Evolutionary conservation across 805 yeast genomes (phyloP), one percentile per base, ranked within the genome.

Genomic region (Barnettozyma siamensis): DNA sequence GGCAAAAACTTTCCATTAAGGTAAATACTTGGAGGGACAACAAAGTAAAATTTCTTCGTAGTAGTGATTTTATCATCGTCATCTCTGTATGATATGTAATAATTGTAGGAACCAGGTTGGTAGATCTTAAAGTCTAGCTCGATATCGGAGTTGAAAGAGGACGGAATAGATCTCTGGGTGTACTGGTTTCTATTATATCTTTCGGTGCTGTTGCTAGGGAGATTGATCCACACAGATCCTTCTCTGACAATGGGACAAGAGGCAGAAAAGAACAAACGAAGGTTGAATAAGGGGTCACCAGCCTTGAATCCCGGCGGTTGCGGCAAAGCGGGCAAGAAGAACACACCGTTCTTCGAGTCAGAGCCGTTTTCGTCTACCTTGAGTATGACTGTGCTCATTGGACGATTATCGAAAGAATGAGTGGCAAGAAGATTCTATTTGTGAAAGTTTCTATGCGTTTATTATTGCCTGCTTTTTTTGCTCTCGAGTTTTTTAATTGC

Each of bases 41-140:
- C 81, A 60, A 91, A 86, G 60, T 81, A 80, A 62, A 69, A 80
- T 50, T 74, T 71, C 27, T 80, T 65, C 0, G 95, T 80, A 2
- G 75, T 67, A 18, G 62, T 64, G 31, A 70, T 51, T 30, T 60
- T 45, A n/a, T 59, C 64, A 5, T 51, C 29, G 11, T 47, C 55
- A 26, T 60, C 64, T 27, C 69, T 64, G 57, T 80, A 88, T 10
- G 82, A 72, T 17, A 84, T 67, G 55, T 80, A 85, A 61, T 78
- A 89, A 44, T 83, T 73, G 62, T 73, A 91, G 2, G 94, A 74
- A 3, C 99, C 99, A 1, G 96, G 88, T 7, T 57, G 62, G 54
- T 62, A 76, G 41, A 91, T 75, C 8, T 74, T 69, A 38, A 91
- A 67, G 45, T 75, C 78, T 16, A 89, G 63, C 28, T 66, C 59